These are phyloP conservation scores for Raphanus hybrid DNA, from an alignment of 441 rosid genomes.

Conservation along the genomic window DNA sequence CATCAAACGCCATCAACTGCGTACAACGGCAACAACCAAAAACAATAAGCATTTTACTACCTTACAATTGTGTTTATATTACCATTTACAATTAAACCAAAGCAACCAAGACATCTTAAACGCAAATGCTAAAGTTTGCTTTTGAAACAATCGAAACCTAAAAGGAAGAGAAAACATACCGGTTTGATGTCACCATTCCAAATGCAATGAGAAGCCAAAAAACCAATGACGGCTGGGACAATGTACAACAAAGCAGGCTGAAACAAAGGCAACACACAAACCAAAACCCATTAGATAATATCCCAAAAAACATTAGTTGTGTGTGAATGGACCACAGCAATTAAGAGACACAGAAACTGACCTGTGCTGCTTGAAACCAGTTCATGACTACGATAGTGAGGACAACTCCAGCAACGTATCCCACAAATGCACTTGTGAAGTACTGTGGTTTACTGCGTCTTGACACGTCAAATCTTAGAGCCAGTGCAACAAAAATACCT, in stretches of 20 bases:
- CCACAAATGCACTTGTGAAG: conserved; percentile 92
- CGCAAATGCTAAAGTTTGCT: neutral
- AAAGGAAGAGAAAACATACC: conserved; percentile 50
- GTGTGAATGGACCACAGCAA: neutral
- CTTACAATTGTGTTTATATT: neutral
- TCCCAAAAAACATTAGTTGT: neutral
- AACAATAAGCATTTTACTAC: neutral
- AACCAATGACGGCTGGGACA: conserved; percentile 91
- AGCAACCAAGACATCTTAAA: neutral
- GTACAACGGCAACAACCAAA: neutral
- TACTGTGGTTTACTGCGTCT: conserved; percentile 86
- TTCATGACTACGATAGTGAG: conserved; percentile 95
- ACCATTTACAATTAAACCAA: neutral
- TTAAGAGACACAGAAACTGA: conserved; percentile 19
- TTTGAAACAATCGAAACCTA: neutral
- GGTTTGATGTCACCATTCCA: conserved; percentile 93
- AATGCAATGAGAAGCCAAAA: conserved; percentile 82
- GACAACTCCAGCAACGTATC: conserved; percentile 73
- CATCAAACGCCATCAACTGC: conserved; percentile 97
- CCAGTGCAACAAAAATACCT: conserved; percentile 98
- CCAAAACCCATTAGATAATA: conserved; percentile 13
- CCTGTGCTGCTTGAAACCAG: conserved; percentile 99
- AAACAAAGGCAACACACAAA: conserved; percentile 29
- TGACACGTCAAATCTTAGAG: conserved; percentile 88
- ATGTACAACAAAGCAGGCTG: conserved; percentile 98